phyloP scores from a whole-genome alignment of 441 rosid species.

The Raphanus hybrid region DNA sequence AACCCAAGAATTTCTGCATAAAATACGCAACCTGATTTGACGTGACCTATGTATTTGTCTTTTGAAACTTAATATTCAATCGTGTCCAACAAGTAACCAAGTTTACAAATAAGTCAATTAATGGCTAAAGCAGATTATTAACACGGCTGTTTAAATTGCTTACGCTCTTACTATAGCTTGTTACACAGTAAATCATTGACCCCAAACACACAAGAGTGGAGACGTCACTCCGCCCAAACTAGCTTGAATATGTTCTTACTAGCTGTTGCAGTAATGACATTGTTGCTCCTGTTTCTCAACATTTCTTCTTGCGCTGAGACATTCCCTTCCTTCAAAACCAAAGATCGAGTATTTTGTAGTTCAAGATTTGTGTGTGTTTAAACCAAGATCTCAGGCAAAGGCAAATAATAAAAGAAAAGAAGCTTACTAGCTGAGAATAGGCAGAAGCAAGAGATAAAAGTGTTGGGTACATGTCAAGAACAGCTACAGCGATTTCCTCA shows the following conservation, averaged over 20 bases:
- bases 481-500: slow-evolving; percentile 77
- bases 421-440: slow-evolving; percentile 82
- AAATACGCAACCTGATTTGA: too few species aligned
- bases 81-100: too few species aligned
- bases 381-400: slow-evolving; percentile 6
- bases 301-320: slow-evolving; percentile 73
- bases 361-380: neutral
- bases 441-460: slow-evolving; percentile 79
- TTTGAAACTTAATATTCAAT: too few species aligned
- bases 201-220: too few species aligned
- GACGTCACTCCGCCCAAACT: slow-evolving; percentile 53
- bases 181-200: too few species aligned
- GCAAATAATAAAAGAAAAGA: neutral
- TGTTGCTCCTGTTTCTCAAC: slow-evolving; percentile 74
- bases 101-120: too few species aligned
- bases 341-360: neutral
- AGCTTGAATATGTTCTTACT: slow-evolving; percentile 75
- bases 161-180: too few species aligned
- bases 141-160: too few species aligned
- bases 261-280: slow-evolving; percentile 57
- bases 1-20: too few species aligned
- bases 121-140: too few species aligned
- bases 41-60: too few species aligned
- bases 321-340: slow-evolving; percentile 67
- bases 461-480: slow-evolving; percentile 84